Evolutionary conservation across 2,329 filamentous ascomycete genomes (phyloP), one percentile per base, ranked within the genome.

Genomic region (Sarocladium strictum): DNA sequence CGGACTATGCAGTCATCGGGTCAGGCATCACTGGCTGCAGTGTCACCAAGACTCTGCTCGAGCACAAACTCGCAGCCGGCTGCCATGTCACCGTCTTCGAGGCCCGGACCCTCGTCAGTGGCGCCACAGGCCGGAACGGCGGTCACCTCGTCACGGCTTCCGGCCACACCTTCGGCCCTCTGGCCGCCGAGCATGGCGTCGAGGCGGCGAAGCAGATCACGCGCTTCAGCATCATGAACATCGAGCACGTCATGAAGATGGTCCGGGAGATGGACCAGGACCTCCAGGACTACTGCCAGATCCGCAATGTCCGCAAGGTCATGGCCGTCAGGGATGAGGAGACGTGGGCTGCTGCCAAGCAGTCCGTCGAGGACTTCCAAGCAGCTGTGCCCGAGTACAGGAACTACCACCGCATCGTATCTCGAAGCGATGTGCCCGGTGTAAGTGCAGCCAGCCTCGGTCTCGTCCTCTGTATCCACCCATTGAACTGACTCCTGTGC

Each of bases 121-220:
- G 65, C 5, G 65, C 65, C 2, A 67, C 65, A 2, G 65, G 65
- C 2, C 61, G 65, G 1, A 67, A 68, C 33, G 65, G 65, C 0
- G 65, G 65, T 0, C 63, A 64, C 11, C 57, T 64, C 7, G 61
- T 61, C 10, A 61, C 59, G 23, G 49, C 66, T 27, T 67, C 73
- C 3, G 71, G 75, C 51, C 67, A 73, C 55, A 59, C 69, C 21
- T 76, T 73, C 49, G 59, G 58, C 12, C 57, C 58, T 3, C 54
- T 75, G 3, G 62, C 64, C 32, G 40, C 58, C 6, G 57, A 56
- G 19, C 59, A 69, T 32, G 68, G 70, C 0, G 56, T 60, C 1
- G 67, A 69, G 38, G 61, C 66, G 3, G 76, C 77, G 2, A 67
- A 67, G 17, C 65, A 67, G 47, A 67, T 78, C n/a, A 66, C 71